These are phyloP conservation scores for Plasmodium knowlesi DNA, from an alignment of 169 alveolate species.

Conservation along the genomic window DNA sequence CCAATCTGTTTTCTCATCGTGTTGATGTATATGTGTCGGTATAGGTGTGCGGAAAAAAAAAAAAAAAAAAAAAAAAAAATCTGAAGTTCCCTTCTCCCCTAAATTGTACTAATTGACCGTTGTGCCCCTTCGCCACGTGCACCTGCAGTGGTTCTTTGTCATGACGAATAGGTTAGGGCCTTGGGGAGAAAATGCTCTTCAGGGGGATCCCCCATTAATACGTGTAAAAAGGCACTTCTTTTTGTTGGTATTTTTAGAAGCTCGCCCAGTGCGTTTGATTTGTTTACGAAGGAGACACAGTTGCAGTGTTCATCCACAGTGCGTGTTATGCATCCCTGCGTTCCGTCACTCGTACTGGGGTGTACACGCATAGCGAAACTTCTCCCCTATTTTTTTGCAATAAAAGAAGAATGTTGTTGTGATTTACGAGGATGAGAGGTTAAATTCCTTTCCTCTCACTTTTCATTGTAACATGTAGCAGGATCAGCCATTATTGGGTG, in stretches of 20 bases:
- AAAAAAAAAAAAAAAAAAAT: too few species aligned
- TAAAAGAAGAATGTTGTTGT: neutral
- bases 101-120: neutral
- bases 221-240: neutral
- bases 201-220: neutral
- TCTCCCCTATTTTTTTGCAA: neutral
- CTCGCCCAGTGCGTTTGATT: neutral
- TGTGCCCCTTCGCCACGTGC: neutral
- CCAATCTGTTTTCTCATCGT: neutral
- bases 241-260: neutral
- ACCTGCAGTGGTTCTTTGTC: neutral
- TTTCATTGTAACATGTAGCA: neutral
- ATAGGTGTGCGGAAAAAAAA: neutral
- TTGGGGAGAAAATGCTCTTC: neutral
- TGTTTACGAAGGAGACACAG: neutral
- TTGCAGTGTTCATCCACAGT: neutral
- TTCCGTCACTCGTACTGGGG: neutral
- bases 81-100: neutral
- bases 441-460: neutral
- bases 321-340: neutral
- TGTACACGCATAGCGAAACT: neutral
- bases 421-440: neutral
- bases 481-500: neutral
- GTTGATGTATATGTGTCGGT: neutral
- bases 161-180: neutral